Base-by-base conservation (phyloP, 768 basidiomycete species). In the Mycena indigotica region DNA sequence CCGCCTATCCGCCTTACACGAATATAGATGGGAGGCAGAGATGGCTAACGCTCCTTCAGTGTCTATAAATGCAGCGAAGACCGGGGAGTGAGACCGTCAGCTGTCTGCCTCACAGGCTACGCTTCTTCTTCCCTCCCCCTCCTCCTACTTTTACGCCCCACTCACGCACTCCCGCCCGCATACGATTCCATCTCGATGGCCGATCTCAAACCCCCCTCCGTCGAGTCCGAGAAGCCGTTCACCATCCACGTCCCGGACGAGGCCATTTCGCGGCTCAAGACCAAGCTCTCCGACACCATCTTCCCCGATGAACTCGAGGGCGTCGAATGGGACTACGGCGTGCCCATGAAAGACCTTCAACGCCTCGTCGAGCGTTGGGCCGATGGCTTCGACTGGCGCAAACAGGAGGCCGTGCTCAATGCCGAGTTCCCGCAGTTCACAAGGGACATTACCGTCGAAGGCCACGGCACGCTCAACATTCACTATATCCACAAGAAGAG, bases 271-370 rank as follows among this genome's bases (percentile, higher is more conserved):
- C 13, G 6, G 15, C 56, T 57, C 26, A 45, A 50, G 19, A 53
- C 51, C 10, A 57, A 52, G 30, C 56, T 62, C 1, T 32, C n/a
- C 2, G 29, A 44, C 6, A 35, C 53, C 1, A 25, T 25, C 19
- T 50, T 62, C n/a, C 79, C 80, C 0, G 76, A 81, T 61, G 78
- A 79, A 55, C 67, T 76, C 16, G 70, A 79, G 1, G 71, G 69
- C 10, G 78, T 74, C 0, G 71, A 66, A 0, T 83, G 82, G 77
- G 73, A 69, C 10, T 87, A 85, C 50, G 85, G 85, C 3, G 73
- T 64, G 1, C 82, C 84, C 1, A 72, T 84, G 3, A 68, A 72
- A 1, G 78, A 84, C 56, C 58, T 86, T 12, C 71, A 77, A 50
- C 76, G 82, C 6, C 73, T 86, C 0, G 73, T 76, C 0, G 61